Base-by-base conservation (phyloP, 768 basidiomycete species). In the Russula vinacea region DNA sequence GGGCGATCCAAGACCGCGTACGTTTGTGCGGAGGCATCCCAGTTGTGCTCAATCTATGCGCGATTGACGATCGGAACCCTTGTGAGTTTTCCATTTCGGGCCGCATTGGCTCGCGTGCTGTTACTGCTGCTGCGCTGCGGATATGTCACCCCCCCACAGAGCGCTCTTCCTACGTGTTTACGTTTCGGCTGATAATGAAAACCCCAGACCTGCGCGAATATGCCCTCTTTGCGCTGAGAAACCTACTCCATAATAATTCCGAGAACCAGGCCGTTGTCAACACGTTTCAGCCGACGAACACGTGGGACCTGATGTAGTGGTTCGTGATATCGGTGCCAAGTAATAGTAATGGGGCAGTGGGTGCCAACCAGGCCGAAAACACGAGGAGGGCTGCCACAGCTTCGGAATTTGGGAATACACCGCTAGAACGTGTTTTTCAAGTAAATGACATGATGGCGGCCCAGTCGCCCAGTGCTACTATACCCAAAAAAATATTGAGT, bases 31-130 rank as follows among this genome's bases (percentile, higher is more conserved):
- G 84, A 26, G 94, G 94, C 52, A 84, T 97, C 64, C 81, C 86
- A 57, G 82, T 92, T 52, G 81, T 96, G 19, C 86, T 97, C 84
- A 90, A 89, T 71, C 79, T 94, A 76, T 95, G 93, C 74, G 90
- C 92, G 19, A 78, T 93, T 32, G 94, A 98, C 73, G 94, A 94
- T 70, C 78, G 88, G 62, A 97, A 95, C 75, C 94, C 94, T 44
- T 94, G 94, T 96, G 73, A 76, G 94, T 84, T 37, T 84, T 37
- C 26, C 52, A 56, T 62, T 58, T 53, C 49, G 7, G 51, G 47
- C 1, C 22, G 19, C n/a, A 33, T 60, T n/a, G 17, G 60, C 11
- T 52, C 40, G 39, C 6, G 16, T 49, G 44, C 56, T 62, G 22
- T 5, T 42, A n/a, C n/a, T n/a, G n/a, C n/a, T n/a, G n/a, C 13